Base-by-base conservation (phyloP, 768 basidiomycete genomes). In the Chalciporus pseudorubinellus region DNA sequence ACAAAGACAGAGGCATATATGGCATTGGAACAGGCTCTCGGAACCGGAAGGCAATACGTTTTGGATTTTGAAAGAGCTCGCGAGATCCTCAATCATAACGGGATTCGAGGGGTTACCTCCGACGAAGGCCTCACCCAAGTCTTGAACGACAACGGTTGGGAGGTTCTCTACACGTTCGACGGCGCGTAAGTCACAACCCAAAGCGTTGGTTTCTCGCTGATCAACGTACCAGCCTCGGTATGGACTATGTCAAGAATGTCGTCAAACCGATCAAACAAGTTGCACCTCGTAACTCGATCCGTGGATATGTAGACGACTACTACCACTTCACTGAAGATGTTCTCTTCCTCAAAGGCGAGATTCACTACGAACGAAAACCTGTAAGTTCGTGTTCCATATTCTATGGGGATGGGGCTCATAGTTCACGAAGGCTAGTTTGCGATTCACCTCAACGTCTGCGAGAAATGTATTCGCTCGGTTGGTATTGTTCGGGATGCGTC, bases 211-310 rank as follows among this genome's bases (percentile, higher is more conserved):
- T 18, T 40, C 44, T 38, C 24, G 5, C 51, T 66, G 20, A 66
- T 34, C 26, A 22, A 38, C 20, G 55, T 20, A 24, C 14, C 47
- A 77, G 76, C 29, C 61, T 69, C n/a, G 69, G 73, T 16, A 72
- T 75, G 73, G 76, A 77, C 19, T 72, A 56, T 53, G 67, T 74
- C 20, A 75, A 77, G 58, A 70, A 72, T 18, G 73, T 76, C 29
- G 70, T 73, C 11, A 59, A 61, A 31, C 72, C 75, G 7, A 60
- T 72, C 46, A 65, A 55, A 33, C 70, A 75, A 58, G 68, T 72
- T 49, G 68, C 62, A 7, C 70, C 66, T 6, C 67, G 66, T 36
- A 58, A 63, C 39, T 63, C 66, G 1, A 65, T 78, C 52, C 69
- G 69, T 18, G 77, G 76, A 20, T 70, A 70, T 39, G 54, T 59